Evolutionary conservation across 2,329 filamentous ascomycete species (phyloP).

Genomic region (Corniculantispora saksenae): DNA sequence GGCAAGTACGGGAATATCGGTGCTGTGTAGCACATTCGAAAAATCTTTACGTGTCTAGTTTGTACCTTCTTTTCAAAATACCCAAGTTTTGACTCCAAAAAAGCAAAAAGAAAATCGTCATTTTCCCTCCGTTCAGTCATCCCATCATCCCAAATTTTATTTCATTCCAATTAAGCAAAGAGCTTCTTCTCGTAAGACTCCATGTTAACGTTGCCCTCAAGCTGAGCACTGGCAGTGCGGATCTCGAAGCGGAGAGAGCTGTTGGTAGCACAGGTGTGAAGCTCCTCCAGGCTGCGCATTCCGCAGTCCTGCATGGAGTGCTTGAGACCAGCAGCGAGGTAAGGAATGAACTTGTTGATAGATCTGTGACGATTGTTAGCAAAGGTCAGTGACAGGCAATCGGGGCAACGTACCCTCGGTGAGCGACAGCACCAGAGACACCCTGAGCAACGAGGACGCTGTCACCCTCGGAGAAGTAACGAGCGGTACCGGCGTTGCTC

Average conservation of each 20-base stretch:
- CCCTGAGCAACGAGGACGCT: slow-evolving; percentile 94
- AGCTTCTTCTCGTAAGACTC: slow-evolving; percentile 99
- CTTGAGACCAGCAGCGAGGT: slow-evolving; percentile 92
- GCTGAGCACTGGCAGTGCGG: slow-evolving; percentile 88
- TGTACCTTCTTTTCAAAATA: slow-evolving; percentile 11
- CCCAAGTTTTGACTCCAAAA: slow-evolving; percentile 15
- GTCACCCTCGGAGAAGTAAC: slow-evolving; percentile 98
- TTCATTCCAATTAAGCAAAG: slow-evolving; percentile 66
- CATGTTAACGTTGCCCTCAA: slow-evolving; percentile 97
- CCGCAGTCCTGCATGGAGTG: slow-evolving; percentile 97
- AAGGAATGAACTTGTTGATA: slow-evolving; percentile 92
- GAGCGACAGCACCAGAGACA: slow-evolving; percentile 82
- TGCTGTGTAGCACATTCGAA: slow-evolving; percentile 16
- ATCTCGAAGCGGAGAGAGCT: slow-evolving; percentile 90
- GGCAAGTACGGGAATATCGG: slow-evolving; percentile 21
- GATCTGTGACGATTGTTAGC: slow-evolving; percentile 55
- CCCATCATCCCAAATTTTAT: slow-evolving; percentile 4
- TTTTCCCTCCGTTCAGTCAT: slow-evolving; percentile 6
- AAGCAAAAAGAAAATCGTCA: slow-evolving; percentile 9
- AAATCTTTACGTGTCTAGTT: slow-evolving; percentile 19
- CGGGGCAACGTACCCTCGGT: slow-evolving; percentile 58
- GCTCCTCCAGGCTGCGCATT: slow-evolving; percentile 72
- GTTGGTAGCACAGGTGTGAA: slow-evolving; percentile 73
- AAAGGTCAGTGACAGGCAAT: background rate
- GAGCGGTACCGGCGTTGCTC: slow-evolving; percentile 91